Base-by-base conservation (phyloP, 2,329 filamentous ascomycete species). In the Lasiodiplodia gonubiensis region DNA sequence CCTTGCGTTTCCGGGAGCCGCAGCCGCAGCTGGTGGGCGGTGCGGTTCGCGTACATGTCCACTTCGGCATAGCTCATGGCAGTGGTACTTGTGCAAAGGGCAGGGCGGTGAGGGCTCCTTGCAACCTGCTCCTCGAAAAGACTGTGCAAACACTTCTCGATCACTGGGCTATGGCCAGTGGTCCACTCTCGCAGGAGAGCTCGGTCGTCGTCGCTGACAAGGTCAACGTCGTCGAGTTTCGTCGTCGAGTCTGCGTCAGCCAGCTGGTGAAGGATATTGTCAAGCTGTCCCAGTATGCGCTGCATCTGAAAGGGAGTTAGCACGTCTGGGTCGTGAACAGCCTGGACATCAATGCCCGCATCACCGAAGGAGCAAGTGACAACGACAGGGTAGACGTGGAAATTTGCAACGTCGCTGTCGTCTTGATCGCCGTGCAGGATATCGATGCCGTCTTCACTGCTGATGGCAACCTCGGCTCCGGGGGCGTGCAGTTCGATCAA, bases 31-130 rank as follows among this genome's bases (percentile, higher is more conserved):
- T 39, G 35, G 12, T 39, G 35, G 35, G 35, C 35, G 5, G 10
- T 1, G 14, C 35, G 12, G 2, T 39, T 39, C 35, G 35, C 35
- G 12, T 39, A 39, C 35, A 39, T 39, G 35, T 39, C 35, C 12
- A 16, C 35, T 16, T 39, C 35, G 8, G 35, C 35, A 16, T 39
- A 39, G 35, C 3, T 39, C 64, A 68, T 85, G 85, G 3, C 81
- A 84, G 61, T 84, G 78, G 67, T 73, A 73, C 39, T 84, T 83
- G 67, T 85, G 83, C 83, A 82, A 85, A 0, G 83, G 83, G 67
- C 82, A 73, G 18, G 85, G 77, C 25, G 84, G 83, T 4, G 78
- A 69, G 23, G 77, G 75, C n/a, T 77, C 70, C 2, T 83, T 82
- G 4, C 79, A 49, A 2, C 48, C 12, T 49, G 48, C 3, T 49